Evolutionary conservation across 2,329 filamentous ascomycete genomes (phyloP).

Genomic region (Tetracladium maxilliforme): DNA sequence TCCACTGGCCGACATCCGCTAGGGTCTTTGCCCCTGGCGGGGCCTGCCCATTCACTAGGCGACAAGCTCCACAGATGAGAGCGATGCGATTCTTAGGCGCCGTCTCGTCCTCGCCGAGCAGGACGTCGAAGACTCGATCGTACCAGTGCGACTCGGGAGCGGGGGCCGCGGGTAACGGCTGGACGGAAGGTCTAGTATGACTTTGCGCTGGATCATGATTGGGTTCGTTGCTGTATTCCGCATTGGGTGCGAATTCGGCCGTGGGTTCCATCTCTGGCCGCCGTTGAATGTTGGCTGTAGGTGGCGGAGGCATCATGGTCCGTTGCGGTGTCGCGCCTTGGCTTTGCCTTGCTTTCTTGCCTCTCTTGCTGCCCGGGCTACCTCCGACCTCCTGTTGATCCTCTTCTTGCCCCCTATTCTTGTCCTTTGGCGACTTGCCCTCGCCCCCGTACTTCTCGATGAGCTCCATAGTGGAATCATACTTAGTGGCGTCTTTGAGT

Average conservation of each 20-base stretch:
- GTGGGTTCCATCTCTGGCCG: slow-evolving; percentile 14
- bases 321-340: slow-evolving; percentile 15
- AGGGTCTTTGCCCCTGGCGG: slow-evolving; percentile 69
- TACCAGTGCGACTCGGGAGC: slow-evolving; percentile 58
- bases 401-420: slow-evolving; percentile 14
- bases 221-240: slow-evolving; percentile 16
- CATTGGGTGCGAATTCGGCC: slow-evolving; percentile 62
- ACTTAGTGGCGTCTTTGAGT: slow-evolving; percentile 88
- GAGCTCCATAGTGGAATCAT: slow-evolving; percentile 84
- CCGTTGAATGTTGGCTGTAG: slow-evolving; percentile 47
- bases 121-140: slow-evolving; percentile 79
- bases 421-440: too few relatives aligned
- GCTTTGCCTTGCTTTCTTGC: slow-evolving; percentile 6
- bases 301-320: slow-evolving; percentile 38
- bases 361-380: slow-evolving; percentile 2
- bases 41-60: slow-evolving; percentile 89
- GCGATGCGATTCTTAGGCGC: slow-evolving; percentile 81
- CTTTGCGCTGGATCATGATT: slow-evolving; percentile 4
- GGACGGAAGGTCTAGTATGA: slow-evolving; percentile 8
- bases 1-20: slow-evolving; percentile 75
- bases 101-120: slow-evolving; percentile 91
- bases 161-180: slow-evolving; percentile 5
- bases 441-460: slow-evolving; percentile 88
- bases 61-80: slow-evolving; percentile 68
- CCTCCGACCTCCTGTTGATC: not conserved